Evolutionary conservation across 1,139 yeast species (phyloP), one percentile per base, ranked within the genome.

Genomic region (Pichia sp.): DNA sequence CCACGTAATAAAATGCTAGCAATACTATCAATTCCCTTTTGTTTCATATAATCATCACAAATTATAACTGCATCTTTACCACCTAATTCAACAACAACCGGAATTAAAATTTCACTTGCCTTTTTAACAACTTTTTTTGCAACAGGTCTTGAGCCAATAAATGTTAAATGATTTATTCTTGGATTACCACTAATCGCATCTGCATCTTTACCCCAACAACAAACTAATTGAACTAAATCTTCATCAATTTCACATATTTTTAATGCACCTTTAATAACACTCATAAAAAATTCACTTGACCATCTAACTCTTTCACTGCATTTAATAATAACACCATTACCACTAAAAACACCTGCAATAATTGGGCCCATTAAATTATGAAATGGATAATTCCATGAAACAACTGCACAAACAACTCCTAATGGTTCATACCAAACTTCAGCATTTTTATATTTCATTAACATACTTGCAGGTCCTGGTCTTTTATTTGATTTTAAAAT

Each of bases 361-460:
- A 90, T 71, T 1, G 98, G 98, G 2, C 97, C 97, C 75, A 92
- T 69, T 44, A 90, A 68, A 63, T 92, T 92, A 62, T 92, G 97
- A 64, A 83, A 82, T 1, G 98, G 97, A 60, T 92, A 92, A 60
- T 92, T 92, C 98, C 98, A 92, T 4, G 96, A 87, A 2, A 92
- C 87, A 53, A 92, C 71, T 0, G 97, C 95, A 4, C 95, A 76
- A 22, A 92, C 94, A 3, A 90, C 95, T 8, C 80, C 80, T 47
- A 90, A 65, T 1, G 98, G 97, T 61, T 90, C 96, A 62, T 92
- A 92, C 52, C 95, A 73, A 7, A 92, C 90, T 65, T 90, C 95
- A 2, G 96, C 97, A 48, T 83, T 82, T 62, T 92, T 92, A 60
- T 82, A 82, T 40, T 73, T 71, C 90, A 92, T 82, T 51, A 92